phyloP scores from a whole-genome alignment of 2,329 filamentous ascomycete genomes.

The Podosphaera leucotricha region DNA sequence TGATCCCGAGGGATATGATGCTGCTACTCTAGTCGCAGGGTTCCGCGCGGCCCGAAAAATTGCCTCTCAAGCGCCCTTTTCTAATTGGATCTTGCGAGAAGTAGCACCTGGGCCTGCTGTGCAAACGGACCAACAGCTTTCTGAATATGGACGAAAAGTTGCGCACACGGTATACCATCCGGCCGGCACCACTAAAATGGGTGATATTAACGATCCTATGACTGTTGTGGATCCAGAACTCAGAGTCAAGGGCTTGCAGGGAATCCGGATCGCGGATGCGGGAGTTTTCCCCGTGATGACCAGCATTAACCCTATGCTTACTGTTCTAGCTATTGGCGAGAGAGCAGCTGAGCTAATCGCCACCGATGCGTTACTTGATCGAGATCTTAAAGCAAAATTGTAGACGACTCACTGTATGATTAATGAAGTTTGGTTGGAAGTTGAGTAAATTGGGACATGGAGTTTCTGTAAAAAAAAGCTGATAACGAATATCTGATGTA shows the following conservation, averaged over 20 bases:
- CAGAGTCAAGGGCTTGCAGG: constrained; percentile 47
- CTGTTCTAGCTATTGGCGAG: constrained; percentile 65
- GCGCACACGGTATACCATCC: constrained; percentile 85
- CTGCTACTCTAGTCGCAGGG: constrained; percentile 21
- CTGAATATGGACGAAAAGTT: constrained; percentile 56
- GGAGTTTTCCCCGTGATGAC: constrained; percentile 77
- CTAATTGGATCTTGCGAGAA: constrained; percentile 18
- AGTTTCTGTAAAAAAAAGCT: too few relatives aligned
- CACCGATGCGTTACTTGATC: constrained; percentile 26
- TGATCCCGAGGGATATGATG: constrained; percentile 31
- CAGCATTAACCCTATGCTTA: constrained; percentile 77
- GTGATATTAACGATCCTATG: constrained; percentile 41
- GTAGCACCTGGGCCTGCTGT: constrained; percentile 18
- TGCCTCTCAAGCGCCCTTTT: constrained; percentile 18
- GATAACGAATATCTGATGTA: too few relatives aligned
- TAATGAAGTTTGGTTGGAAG: too few relatives aligned
- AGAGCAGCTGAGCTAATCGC: constrained; percentile 65
- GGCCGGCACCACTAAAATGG: constrained; percentile 79
- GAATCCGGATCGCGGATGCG: constrained; percentile 60
- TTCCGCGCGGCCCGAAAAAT: constrained; percentile 16
- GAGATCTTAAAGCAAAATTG: constrained; percentile 27
- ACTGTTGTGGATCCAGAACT: constrained; percentile 63
- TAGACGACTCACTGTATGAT: constrained; percentile 4
- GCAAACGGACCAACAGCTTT: constrained; percentile 57
- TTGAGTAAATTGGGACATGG: too few relatives aligned